These are phyloP conservation scores for Penicillium decumbens DNA, from an alignment of 2,329 filamentous ascomycete genomes.

Conservation along the genomic window DNA sequence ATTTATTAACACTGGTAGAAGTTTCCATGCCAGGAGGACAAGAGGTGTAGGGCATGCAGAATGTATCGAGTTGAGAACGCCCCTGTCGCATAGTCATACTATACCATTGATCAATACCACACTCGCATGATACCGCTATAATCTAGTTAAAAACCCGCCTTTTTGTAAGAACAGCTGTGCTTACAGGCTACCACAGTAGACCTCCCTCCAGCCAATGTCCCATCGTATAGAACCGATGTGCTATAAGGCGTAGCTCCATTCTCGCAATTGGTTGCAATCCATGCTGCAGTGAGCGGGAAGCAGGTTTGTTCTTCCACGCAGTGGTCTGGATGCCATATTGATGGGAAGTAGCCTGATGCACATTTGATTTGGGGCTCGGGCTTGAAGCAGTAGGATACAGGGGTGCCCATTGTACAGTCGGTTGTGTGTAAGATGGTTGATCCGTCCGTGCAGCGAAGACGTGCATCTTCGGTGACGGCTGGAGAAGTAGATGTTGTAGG, in stretches of 20 bases:
- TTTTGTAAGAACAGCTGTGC: neutral
- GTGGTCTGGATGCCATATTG: constrained; percentile 25
- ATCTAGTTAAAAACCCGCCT: neutral
- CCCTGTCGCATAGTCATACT: constrained; percentile 15
- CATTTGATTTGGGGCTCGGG: constrained; percentile 18
- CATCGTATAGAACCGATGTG: constrained; percentile 21
- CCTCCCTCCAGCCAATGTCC: constrained; percentile 15
- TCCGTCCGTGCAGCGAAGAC: constrained; percentile 16
- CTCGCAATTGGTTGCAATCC: constrained; percentile 24
- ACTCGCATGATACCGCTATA: constrained; percentile 25
- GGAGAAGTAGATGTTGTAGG: constrained; percentile 6
- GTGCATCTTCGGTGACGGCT: constrained; percentile 9
- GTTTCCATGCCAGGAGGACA: constrained; percentile 27
- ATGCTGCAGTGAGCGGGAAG: constrained; percentile 20
- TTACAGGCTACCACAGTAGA: constrained; percentile 21
- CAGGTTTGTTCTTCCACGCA: constrained; percentile 22
- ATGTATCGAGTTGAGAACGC: constrained; percentile 13
- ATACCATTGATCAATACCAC: constrained; percentile 22
- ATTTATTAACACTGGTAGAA: constrained; percentile 14
- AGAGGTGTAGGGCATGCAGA: constrained; percentile 23
- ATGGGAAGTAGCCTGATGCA: constrained; percentile 19
- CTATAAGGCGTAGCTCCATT: constrained; percentile 21
- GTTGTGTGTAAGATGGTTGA: constrained; percentile 24
- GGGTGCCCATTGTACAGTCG: constrained; percentile 26
- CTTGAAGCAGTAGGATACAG: constrained; percentile 22